Percentiles rank a stretch among this genome's conserved stretches.
phyloP scores from a whole-genome alignment of 2,329 filamentous ascomycete genomes.

The Lasiodiplodia sp. region DNA sequence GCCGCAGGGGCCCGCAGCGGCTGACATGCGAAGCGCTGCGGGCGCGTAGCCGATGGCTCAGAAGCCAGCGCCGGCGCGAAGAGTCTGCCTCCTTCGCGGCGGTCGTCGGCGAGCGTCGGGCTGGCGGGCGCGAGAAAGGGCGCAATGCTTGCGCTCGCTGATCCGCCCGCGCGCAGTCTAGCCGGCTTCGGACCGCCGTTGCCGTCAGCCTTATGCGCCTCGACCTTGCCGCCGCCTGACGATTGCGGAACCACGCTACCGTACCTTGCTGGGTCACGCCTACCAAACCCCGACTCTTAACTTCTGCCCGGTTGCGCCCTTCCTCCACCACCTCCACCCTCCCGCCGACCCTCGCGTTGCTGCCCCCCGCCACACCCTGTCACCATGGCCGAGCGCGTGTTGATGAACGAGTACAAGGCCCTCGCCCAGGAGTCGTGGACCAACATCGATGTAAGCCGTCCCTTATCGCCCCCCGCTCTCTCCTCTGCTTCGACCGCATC shows the following conservation, averaged over 20 bases:
- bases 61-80: constrained; percentile 3
- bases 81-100: neutral
- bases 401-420: constrained; percentile 87
- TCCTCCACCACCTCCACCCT: constrained; percentile 1
- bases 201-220: constrained; percentile 31
- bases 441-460: constrained; percentile 74
- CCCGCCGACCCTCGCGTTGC: neutral
- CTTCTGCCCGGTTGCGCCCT: neutral
- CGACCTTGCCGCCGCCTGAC: constrained; percentile 31
- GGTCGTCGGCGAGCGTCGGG: neutral
- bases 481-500: neutral
- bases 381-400: constrained; percentile 50
- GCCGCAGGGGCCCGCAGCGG: constrained; percentile 11
- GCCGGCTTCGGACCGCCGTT: constrained; percentile 31
- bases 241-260: constrained; percentile 26
- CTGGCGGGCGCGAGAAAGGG: neutral
- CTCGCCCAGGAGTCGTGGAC: constrained; percentile 93
- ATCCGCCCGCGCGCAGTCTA: constrained; percentile 27
- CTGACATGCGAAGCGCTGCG: neutral
- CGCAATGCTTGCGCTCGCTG: neutral
- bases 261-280: constrained; percentile 30
- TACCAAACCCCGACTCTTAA: constrained; percentile 7
- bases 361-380: neutral
- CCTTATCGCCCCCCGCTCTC: constrained; percentile 10
- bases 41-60: neutral